Evolutionary conservation across 169 alveolate species (phyloP).

Genomic region (Eimeria mitis): DNA sequence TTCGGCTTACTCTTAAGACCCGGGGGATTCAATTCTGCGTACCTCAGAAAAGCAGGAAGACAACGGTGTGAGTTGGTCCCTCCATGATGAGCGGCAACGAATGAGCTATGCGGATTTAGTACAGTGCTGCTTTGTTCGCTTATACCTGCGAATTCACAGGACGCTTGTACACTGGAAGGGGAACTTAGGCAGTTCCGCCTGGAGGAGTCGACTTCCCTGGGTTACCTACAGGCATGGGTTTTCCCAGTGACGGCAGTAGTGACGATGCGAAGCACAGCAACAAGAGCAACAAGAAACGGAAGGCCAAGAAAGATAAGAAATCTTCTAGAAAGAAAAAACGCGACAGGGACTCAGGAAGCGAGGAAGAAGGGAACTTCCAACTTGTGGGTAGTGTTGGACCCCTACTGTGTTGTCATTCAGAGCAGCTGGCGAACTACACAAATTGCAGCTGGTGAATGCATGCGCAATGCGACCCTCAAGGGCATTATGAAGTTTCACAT

Average conservation of each 20-base stretch:
- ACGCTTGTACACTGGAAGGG: not conserved
- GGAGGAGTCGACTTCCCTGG: not conserved
- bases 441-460: not conserved
- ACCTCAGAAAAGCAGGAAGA: not conserved
- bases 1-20: not conserved
- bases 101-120: not conserved
- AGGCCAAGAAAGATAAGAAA: conserved; percentile 47
- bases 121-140: not conserved
- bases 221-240: conserved; percentile 24
- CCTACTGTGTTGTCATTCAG: not conserved
- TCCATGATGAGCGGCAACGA: not conserved
- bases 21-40: not conserved
- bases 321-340: conserved; percentile 29
- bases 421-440: not conserved
- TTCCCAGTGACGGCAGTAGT: conserved; percentile 60
- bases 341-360: conserved; percentile 14
- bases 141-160: not conserved
- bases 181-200: no score
- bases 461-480: not conserved
- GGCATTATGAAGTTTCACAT: not conserved
- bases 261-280: conserved; percentile 15
- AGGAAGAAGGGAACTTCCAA: not conserved
- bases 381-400: conserved; percentile 30
- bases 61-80: not conserved
- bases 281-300: conserved; percentile 28